Evolutionary conservation across 2,329 filamentous ascomycete genomes (phyloP).

Genomic region (Huntiella moniliformis): DNA sequence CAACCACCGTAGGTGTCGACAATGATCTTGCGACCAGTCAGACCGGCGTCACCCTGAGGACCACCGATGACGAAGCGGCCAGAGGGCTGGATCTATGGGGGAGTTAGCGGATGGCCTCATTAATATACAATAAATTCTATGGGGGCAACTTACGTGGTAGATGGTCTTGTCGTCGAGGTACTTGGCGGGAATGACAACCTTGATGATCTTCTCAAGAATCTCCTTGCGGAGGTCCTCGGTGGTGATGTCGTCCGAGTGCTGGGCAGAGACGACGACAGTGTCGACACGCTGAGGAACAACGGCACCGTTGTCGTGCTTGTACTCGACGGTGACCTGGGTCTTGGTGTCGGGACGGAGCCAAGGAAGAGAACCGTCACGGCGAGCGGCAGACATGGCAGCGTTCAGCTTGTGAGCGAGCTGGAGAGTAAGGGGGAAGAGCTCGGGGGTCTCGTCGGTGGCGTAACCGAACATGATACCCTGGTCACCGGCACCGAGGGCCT

Average conservation of each 20-base stretch:
- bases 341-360: conserved; percentile 99
- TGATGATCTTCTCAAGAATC: conserved; percentile 94
- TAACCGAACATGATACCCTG: conserved; percentile 99
- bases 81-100: conserved; percentile 66
- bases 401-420: conserved; percentile 95
- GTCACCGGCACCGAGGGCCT: conserved; percentile 96
- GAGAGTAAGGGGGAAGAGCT: conserved; percentile 87
- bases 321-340: conserved; percentile 98
- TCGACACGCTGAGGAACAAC: conserved; percentile 84
- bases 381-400: conserved; percentile 76
- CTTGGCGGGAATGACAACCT: conserved; percentile 79
- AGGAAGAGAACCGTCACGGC: conserved; percentile 68
- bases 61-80: conserved; percentile 98
- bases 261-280: conserved; percentile 90
- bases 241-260: conserved; percentile 75
- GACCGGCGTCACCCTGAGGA: conserved; percentile 94
- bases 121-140: background rate
- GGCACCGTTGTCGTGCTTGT: conserved; percentile 87
- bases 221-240: conserved; percentile 87
- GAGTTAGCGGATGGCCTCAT: conserved; percentile 7
- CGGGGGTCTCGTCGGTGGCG: conserved; percentile 96
- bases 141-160: conserved; percentile 56
- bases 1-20: conserved; percentile 99
- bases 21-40: conserved; percentile 98
- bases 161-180: conserved; percentile 84